Evolutionary conservation across 2,329 filamentous ascomycete genomes (phyloP), one percentile per base, ranked within the genome.

Genomic region (Calonectria montana): DNA sequence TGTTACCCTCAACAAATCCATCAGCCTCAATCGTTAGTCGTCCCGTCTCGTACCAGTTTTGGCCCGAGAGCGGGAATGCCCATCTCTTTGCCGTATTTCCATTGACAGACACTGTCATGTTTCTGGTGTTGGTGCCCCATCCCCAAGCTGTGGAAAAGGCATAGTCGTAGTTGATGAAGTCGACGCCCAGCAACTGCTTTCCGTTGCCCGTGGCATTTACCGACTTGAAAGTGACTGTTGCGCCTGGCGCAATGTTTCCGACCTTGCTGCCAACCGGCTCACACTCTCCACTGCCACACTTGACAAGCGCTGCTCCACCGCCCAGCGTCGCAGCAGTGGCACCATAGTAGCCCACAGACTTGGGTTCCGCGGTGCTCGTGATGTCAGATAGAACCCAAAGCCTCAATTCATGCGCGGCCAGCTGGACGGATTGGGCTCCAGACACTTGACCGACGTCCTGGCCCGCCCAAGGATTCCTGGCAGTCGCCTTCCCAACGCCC

Each of bases 101-200:
- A 29, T 89, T 89, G n/a, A 89, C 82, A 0, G 82, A 76, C 16
- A 90, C 78, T 0, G 87, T 88, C 76, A 88, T 82, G 66, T 89
- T 89, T 1, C 87, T 80, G 0, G 87, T 85, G 73, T 89, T 90
- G 0, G 84, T 82, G 0, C 86, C 87, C 73, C 78, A 83, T 0
- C 75, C 83, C 81, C 86, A 70, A 2, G 63, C 88, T 0, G 85
- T 80, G 0, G 81, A 78, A 18, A 87, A 83, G 0, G 84, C 82
- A 13, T 88, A 81, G 10, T 89, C 87, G 72, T 89, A 88, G 79
- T 89, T 89, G 78, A 88, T 86, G 55, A 85, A 89, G 75, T 88
- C 86, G 15, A 89, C 77, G 0, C 85, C 86, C 0, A 89, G 70
- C 37, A 86, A 83, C 70, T 85, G 84, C 3, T 75, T 75, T 1